Base-by-base conservation (phyloP, 352 stramenopile species). In the Lagenidium giganteum region DNA sequence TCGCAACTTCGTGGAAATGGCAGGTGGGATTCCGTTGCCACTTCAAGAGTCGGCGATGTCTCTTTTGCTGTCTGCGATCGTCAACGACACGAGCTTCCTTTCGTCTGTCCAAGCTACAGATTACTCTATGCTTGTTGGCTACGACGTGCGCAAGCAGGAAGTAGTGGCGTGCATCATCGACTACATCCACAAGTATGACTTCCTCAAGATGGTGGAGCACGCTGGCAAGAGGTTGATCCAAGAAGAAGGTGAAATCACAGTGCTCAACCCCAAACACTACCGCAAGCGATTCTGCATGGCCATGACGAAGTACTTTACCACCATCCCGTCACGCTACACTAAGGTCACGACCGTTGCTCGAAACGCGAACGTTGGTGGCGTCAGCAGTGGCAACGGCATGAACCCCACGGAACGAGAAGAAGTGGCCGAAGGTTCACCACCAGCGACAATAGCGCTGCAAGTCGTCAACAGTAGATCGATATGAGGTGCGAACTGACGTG, bases 141-240 rank as follows among this genome's bases (percentile, higher is more conserved):
- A 93, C 43, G 80, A 95, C 51, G 74, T 90, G 2, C 70, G 83
- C 25, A 87, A 88, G 32, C 83, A 95, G 43, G 83, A 95, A 32
- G 57, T 95, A 11, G 81, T 95, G 24, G 80, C 76, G 37, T 89
- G 67, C 23, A 95, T 95, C 52, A 95, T 95, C 38, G 83, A 95
- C 43, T 95, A 95, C 40, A 92, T 95, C 40, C 79, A 91, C 62
- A 93, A 95, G 54, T 95, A 95, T 40, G 83, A 93, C 33, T 89
- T 95, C 34, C 78, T 93, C 70, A 95, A 95, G 51, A 91, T 91
- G 70, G 83, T 95, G 28, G 83, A 95, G 50, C 81, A 95, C 52
- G 78, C 81, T 4, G 78, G 83, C 9, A 95, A 95, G 49, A 70
- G 81, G n/a, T 27, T 95, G 26, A 91, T 93, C 23, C 83, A 95